Percentiles rank a stretch among this genome's conserved stretches.
These are phyloP conservation scores for Endocarpon pusillum DNA, from an alignment of 495 filamentous ascomycete genomes.

Conservation along the genomic window DNA sequence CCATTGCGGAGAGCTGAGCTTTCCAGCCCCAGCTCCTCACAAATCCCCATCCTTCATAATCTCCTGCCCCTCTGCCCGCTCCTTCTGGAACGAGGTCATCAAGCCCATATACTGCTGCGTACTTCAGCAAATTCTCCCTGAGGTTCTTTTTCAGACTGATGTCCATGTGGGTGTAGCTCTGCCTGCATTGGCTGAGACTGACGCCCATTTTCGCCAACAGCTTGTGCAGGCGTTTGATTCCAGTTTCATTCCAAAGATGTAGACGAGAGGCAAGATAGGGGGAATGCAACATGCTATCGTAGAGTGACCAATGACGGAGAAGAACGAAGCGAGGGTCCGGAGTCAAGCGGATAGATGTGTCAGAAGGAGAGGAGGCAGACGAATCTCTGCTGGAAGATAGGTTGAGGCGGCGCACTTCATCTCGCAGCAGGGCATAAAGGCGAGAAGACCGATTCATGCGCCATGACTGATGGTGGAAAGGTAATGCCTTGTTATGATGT, in stretches of 20 bases:
- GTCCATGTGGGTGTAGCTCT: constrained; percentile 96
- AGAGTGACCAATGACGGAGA: constrained; percentile 89
- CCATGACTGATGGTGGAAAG: constrained; percentile 41
- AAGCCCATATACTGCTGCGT: constrained; percentile 77
- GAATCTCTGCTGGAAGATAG: constrained; percentile 44
- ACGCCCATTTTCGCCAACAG: constrained; percentile 97
- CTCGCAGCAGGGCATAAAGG: constrained; percentile 67
- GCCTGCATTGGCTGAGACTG: constrained; percentile 78
- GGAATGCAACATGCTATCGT: constrained; percentile 96
- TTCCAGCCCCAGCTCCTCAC: constrained; percentile 97
- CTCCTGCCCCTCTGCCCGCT: constrained; percentile 33
- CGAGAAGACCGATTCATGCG: constrained; percentile 66
- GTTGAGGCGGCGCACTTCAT: constrained; percentile 89
- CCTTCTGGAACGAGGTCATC: constrained; percentile 74
- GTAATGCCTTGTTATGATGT: constrained; percentile 12
- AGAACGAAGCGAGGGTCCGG: constrained; percentile 90
- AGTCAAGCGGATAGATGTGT: constrained; percentile 80
- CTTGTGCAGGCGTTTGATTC: constrained; percentile 83
- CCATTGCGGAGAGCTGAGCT: constrained; percentile 76
- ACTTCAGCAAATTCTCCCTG: constrained; percentile 70
- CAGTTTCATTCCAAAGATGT: constrained; percentile 85
- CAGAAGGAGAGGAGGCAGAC: constrained; percentile 71
- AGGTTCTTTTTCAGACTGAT: constrained; percentile 86
- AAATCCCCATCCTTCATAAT: constrained; percentile 77
- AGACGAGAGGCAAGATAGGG: constrained; percentile 85